These are phyloP conservation scores for Penicillium sp. DNA, from an alignment of 2,329 filamentous ascomycete species.

Conservation along the genomic window DNA sequence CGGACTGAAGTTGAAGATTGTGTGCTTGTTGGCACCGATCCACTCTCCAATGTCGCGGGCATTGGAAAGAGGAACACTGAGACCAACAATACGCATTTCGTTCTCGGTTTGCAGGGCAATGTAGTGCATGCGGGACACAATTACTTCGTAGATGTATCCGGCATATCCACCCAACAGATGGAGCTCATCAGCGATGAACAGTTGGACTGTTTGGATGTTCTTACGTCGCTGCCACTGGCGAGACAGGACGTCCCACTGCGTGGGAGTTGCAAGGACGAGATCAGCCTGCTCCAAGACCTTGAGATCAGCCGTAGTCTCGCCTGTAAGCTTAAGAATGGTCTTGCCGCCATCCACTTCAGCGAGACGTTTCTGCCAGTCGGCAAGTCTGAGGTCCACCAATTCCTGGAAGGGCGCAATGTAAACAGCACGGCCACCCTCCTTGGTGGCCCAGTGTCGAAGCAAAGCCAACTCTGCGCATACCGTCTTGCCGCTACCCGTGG, in stretches of 20 bases:
- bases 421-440: conserved; percentile 74
- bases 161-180: conserved; percentile 85
- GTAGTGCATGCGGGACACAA: conserved; percentile 97
- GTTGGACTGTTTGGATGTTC: conserved; percentile 84
- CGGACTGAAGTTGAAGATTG: conserved; percentile 98
- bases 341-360: conserved; percentile 75
- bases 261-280: conserved; percentile 85
- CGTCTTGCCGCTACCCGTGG: conserved; percentile 94
- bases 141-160: conserved; percentile 91
- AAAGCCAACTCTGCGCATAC: conserved; percentile 94
- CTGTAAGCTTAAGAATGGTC: conserved; percentile 87
- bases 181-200: conserved; percentile 94
- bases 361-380: conserved; percentile 83
- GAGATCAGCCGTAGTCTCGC: conserved; percentile 87
- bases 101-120: conserved; percentile 87
- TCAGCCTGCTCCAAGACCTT: conserved; percentile 86
- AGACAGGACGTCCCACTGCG: conserved; percentile 94
- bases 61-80: conserved; percentile 91
- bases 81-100: conserved; percentile 80
- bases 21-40: conserved; percentile 97
- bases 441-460: conserved; percentile 79
- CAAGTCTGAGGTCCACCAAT: conserved; percentile 76
- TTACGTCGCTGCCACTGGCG: conserved; percentile 96
- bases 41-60: conserved; percentile 94
- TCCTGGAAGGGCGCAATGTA: conserved; percentile 96